Base-by-base conservation (phyloP, 208 protist genomes). In the Leishmania mexicana region DNA sequence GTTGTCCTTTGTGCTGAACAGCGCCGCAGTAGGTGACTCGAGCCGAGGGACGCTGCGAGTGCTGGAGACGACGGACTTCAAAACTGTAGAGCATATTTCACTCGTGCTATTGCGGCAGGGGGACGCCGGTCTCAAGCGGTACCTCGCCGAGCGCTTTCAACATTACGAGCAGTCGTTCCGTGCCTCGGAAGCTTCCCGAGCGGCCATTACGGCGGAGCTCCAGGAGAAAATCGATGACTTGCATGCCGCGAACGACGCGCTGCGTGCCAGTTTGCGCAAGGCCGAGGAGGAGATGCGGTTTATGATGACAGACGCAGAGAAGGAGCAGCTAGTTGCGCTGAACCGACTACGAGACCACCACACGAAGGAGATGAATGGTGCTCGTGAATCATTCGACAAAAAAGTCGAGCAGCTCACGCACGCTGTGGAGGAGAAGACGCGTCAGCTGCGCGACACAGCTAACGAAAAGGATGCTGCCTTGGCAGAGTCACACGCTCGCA, bases 71-170 rank as follows among this genome's bases (percentile, higher is more conserved):
- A 97, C 92, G 3, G 83, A 88, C 21, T 96, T 96, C 79, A 90
- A 91, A 42, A 95, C 90, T 0, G 88, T 96, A n/a, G 93, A 97
- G 84, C 93, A 96, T 85, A 87, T 97, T 57, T 95, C 93, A 31
- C 85, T 97, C 15, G 19, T 85, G 49, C 78, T 97, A n/a, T 31
- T 93, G 31, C 89, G 93, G 2, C 92, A 97, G 83, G 95, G 93
- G 19, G 95, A 97, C 58, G 89, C 86, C 0, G 93, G 93, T 21
- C 90, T 96, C 81, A 97, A 97, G 77, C 72, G 83, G 38, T 95
- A 97, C 84, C 87, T 97, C 8, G 95, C 95, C 0, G 92, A 96
- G 78, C 90, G 89, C 1, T 97, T 95, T 76, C 89, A 90, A n/a
- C 86, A 91, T 79, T 97, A 91, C 84, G 87, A 95, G 79, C 76